Conservation (phyloP, 768 basidiomycete genomes). For the Macrolepiota fuliginosa region DNA sequence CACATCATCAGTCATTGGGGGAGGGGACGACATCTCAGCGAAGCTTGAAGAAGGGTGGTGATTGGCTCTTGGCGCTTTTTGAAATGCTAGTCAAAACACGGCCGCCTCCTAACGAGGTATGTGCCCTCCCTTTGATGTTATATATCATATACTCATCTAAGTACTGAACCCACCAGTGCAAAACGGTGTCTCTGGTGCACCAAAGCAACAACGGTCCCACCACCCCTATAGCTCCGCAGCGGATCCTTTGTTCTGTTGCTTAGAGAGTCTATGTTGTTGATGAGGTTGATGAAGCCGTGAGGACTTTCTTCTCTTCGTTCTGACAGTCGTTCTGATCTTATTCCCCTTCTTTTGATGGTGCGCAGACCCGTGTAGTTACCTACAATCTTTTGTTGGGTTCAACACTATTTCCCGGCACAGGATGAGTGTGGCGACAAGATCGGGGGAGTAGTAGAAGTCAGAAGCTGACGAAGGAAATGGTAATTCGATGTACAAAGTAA, state of each 20-base stretch:
- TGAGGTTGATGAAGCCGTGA: constrained; percentile 62
- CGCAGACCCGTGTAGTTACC: constrained; percentile 46
- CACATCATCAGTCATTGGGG: constrained; percentile 32
- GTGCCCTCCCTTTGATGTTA: too few species aligned
- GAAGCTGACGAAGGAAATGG: constrained; percentile 47
- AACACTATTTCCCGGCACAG: constrained; percentile 24
- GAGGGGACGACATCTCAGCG: constrained; percentile 9
- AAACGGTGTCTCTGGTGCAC: too few species aligned
- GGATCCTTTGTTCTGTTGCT: constrained; percentile 64
- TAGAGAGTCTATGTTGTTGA: constrained; percentile 60
- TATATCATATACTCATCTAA: constrained; percentile 28
- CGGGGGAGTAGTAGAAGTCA: constrained; percentile 45
- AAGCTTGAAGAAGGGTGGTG: constrained; percentile 47
- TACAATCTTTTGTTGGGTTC: constrained; percentile 42
- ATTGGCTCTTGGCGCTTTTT: constrained; percentile 56
- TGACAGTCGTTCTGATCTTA: background rate
- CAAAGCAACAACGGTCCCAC: constrained; percentile 52
- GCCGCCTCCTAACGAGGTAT: too few species aligned
- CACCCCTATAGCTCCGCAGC: constrained; percentile 40
- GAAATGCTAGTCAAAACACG: constrained; percentile 58
- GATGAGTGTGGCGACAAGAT: constrained; percentile 31
- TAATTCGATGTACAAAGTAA: constrained; percentile 43
- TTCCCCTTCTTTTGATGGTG: too few species aligned
- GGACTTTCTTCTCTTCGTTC: constrained; percentile 17
- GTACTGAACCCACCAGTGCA: constrained; percentile 40